Base-by-base conservation (phyloP, 768 basidiomycete species). In the Antrodiella citrinella region DNA sequence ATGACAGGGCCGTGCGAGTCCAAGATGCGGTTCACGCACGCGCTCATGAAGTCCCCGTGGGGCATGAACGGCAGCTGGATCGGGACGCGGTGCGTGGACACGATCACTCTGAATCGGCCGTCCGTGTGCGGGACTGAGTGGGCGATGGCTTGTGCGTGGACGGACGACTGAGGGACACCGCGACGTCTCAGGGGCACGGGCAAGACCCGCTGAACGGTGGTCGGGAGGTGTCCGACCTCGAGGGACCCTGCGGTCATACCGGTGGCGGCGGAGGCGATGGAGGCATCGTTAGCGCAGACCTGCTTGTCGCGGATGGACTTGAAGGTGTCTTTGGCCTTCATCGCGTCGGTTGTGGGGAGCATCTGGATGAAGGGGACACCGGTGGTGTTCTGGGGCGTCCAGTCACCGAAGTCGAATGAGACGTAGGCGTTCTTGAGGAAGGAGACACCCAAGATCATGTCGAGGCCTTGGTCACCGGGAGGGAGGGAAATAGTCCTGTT, bases 351-450 rank as follows among this genome's bases (percentile, higher is more conserved):
- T 15, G 60, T 62, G 21, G 61, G 47, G 39, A 66, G 45, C 46
- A 69, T 53, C 55, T 68, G 67, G 44, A 69, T 57, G 60, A 58
- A 69, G 1, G 67, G 66, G 10, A 56, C 54, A 20, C 51, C 59
- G 48, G 50, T 51, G 35, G 53, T 58, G 48, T 56, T 48, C 38
- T 55, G n/a, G 5, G 15, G n/a, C 5, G 41, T 43, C n/a, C 15
- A 18, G 53, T 57, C 51, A 26, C 57, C 58, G 47, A 57, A 63
- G 51, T 63, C 56, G 51, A 63, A 63, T 3, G 59, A 60, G 43
- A 11, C 54, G 51, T 69, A 69, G 44, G 63, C 62, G 49, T 65
- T 68, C 44, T 66, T 63, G 26, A 69, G 56, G 60, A 69, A 65
- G 18, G 62, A 56, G 51, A 65, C 65, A 10, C 68, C 67, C 35